phyloP scores from a whole-genome alignment of 768 basidiomycete species.

The Xerocomus potaroensis region DNA sequence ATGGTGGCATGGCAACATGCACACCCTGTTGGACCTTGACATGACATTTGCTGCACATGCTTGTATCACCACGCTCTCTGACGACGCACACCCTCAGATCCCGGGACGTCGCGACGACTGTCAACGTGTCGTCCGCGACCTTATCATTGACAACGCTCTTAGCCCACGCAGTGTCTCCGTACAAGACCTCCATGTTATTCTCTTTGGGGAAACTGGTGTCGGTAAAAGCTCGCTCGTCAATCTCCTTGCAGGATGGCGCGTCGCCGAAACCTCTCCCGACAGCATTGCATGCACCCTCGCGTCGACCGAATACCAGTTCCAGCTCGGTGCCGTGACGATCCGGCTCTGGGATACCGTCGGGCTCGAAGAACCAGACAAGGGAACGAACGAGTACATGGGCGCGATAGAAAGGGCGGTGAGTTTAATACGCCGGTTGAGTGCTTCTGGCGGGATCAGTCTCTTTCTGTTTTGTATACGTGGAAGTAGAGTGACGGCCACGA shows the following conservation, averaged over 20 bases:
- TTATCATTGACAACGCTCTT: conserved; percentile 21
- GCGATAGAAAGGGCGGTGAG: conserved; percentile 27
- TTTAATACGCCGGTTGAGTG: conserved; percentile 29
- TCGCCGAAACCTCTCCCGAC: conserved; percentile 23
- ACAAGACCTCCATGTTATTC: conserved; percentile 29
- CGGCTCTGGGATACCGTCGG: conserved; percentile 33
- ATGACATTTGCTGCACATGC: too few species aligned
- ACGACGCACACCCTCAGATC: conserved; percentile 14
- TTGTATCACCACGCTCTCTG: conserved; percentile 19
- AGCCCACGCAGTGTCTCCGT: conserved; percentile 14
- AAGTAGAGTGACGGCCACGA: conserved; percentile 24
- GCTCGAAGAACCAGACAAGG: conserved; percentile 22
- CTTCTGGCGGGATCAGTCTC: conserved; percentile 27
- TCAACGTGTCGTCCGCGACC: conserved; percentile 22
- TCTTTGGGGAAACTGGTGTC: conserved; percentile 41
- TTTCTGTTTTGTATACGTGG: conserved; percentile 33
- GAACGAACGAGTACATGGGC: conserved; percentile 16
- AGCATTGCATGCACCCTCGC: conserved; percentile 32
- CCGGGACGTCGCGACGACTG: conserved; percentile 21
- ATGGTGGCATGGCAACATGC: conserved; percentile 21
- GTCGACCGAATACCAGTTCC: conserved; percentile 23
- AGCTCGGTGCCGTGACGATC: conserved; percentile 18
- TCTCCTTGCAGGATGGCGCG: conserved; percentile 33
- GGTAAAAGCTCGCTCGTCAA: conserved; percentile 35
- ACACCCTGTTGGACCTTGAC: conserved; percentile 2